phyloP scores from a whole-genome alignment of 2,329 filamentous ascomycete species.

The Xylariaceae sp. region DNA sequence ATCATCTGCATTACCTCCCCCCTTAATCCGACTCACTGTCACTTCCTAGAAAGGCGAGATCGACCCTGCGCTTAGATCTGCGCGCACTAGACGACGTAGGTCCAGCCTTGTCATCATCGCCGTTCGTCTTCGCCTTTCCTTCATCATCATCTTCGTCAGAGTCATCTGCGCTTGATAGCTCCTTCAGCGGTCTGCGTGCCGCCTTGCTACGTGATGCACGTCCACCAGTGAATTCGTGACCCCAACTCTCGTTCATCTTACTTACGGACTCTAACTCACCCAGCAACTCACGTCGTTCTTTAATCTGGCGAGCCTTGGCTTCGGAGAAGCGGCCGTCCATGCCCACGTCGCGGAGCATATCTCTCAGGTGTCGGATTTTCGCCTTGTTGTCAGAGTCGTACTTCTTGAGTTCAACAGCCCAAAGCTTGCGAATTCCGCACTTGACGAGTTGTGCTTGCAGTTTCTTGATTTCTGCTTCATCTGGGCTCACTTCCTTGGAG shows the following conservation, averaged over 20 bases:
- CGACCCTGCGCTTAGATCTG: slow-evolving; percentile 44
- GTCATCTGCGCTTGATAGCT: slow-evolving; percentile 33
- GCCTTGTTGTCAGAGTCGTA: slow-evolving; percentile 65
- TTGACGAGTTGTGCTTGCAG: slow-evolving; percentile 82
- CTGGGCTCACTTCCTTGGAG: slow-evolving; percentile 34
- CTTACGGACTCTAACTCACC: slow-evolving; percentile 81
- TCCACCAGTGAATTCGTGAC: slow-evolving; percentile 40
- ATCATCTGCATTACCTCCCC: not conserved
- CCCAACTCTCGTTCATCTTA: slow-evolving; percentile 77
- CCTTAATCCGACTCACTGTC: slow-evolving; percentile 59
- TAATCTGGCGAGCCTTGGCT: slow-evolving; percentile 79
- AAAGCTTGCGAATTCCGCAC: slow-evolving; percentile 89
- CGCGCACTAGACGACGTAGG: slow-evolving; percentile 30
- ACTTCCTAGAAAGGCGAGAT: slow-evolving; percentile 61
- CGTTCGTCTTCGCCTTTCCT: slow-evolving; percentile 31
- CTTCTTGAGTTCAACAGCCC: slow-evolving; percentile 76
- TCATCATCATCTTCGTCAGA: slow-evolving; percentile 31
- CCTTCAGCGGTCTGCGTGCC: slow-evolving; percentile 35
- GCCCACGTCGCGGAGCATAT: slow-evolving; percentile 72
- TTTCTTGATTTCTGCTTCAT: slow-evolving; percentile 78
- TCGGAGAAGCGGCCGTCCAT: slow-evolving; percentile 87
- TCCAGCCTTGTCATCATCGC: slow-evolving; percentile 31
- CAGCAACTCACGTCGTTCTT: slow-evolving; percentile 75
- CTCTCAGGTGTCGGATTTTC: slow-evolving; percentile 77
- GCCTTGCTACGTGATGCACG: slow-evolving; percentile 40